Evolutionary conservation across 78 protist genomes (phyloP).

Genomic region (Cavenderia fasciculata): DNA sequence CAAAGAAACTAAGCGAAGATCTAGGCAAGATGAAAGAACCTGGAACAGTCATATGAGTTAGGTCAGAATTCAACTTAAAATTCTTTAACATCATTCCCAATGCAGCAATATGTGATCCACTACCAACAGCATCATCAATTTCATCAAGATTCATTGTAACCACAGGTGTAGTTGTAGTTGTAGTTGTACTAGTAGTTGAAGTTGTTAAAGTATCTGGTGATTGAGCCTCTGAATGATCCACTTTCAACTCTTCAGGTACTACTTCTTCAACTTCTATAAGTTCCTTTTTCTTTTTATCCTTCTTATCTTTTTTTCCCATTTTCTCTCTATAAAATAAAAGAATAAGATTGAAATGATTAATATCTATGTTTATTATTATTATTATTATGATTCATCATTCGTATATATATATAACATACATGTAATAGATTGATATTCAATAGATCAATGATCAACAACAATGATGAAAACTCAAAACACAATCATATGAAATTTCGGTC

Average conservation of each 20-base stretch:
- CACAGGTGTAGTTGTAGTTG: no score
- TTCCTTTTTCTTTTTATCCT: not conserved
- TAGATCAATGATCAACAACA: no score
- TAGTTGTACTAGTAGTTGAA: not conserved
- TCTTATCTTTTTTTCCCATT: not conserved
- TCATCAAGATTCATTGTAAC: not conserved
- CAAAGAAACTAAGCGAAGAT: conserved; percentile 33
- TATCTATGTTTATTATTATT: no score
- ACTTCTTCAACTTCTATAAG: not conserved
- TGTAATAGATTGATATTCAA: no score
- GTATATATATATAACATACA: no score
- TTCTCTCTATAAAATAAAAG: no score
- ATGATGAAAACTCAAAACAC: no score
- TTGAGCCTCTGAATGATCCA: not conserved
- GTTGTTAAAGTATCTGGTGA: not conserved
- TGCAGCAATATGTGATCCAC: not conserved
- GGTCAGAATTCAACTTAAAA: conserved; percentile 4
- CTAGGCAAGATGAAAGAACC: conserved; percentile 48
- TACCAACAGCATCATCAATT: not conserved
- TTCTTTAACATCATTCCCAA: not conserved
- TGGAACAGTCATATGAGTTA: conserved; percentile 30
- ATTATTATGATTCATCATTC: no score
- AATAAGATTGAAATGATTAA: no score
- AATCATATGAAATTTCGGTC: no score
- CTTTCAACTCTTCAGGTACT: conserved; percentile 1